phyloP scores from a whole-genome alignment of 768 basidiomycete species.

The Psilocybe azurescens region DNA sequence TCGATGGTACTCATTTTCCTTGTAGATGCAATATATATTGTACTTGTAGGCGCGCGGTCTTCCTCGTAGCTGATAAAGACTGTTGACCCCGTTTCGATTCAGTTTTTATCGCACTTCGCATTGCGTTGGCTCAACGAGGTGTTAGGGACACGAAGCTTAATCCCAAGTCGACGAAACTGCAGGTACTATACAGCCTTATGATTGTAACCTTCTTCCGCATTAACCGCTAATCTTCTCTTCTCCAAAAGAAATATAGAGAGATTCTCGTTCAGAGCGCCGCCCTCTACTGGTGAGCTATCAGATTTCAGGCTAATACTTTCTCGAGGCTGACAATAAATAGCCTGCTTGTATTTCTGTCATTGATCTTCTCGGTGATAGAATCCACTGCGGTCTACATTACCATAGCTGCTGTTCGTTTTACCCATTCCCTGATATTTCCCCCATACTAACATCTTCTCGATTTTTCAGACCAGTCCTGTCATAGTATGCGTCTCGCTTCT shows the following conservation, averaged over 20 bases:
- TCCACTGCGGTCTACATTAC: not conserved
- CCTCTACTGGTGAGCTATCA: not conserved
- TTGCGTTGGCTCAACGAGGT: not conserved
- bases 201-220: too few species aligned
- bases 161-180: not conserved
- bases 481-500: not conserved
- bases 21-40: constrained; percentile 4
- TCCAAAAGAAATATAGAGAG: not conserved
- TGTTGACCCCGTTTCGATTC: not conserved
- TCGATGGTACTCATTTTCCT: not conserved
- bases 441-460: too few species aligned
- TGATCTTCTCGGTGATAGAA: not conserved
- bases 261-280: constrained; percentile 7
- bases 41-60: not conserved
- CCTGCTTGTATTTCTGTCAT: not conserved
- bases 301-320: not conserved
- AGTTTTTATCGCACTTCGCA: not conserved
- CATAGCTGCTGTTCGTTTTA: not conserved
- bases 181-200: not conserved
- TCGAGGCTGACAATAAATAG: not conserved
- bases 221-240: too few species aligned
- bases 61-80: not conserved
- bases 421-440: not conserved
- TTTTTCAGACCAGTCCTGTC: not conserved
- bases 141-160: not conserved